phyloP scores from a whole-genome alignment of 495 filamentous ascomycete species.

The Penicillium paxilli region DNA sequence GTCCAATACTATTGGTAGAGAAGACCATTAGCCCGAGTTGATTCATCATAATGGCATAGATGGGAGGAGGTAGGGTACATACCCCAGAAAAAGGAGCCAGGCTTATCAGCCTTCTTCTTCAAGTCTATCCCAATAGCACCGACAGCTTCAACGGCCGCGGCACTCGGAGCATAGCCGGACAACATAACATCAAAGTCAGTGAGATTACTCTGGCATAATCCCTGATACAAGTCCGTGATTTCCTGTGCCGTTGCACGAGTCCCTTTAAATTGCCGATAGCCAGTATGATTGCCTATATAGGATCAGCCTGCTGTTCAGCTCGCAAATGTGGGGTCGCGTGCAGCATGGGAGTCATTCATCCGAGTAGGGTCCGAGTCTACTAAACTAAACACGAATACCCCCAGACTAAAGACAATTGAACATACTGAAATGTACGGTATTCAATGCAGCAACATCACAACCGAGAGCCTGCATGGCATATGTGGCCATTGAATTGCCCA shows the following conservation, averaged over 20 bases:
- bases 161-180: slow-evolving; percentile 88
- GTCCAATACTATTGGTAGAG: slow-evolving; percentile 75
- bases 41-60: neutral
- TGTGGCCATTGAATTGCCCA: slow-evolving; percentile 93
- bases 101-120: slow-evolving; percentile 59
- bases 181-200: slow-evolving; percentile 89
- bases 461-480: slow-evolving; percentile 91
- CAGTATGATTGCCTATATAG: slow-evolving; percentile 83
- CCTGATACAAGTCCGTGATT: slow-evolving; percentile 81
- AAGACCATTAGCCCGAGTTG: neutral
- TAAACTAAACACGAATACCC: neutral
- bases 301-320: slow-evolving; percentile 3
- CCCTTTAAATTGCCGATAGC: slow-evolving; percentile 83
- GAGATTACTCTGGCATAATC: slow-evolving; percentile 77
- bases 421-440: slow-evolving; percentile 94
- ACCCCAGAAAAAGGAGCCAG: slow-evolving; percentile 91
- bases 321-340: neutral
- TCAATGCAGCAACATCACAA: slow-evolving; percentile 88
- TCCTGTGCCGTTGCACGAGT: slow-evolving; percentile 76
- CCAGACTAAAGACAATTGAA: neutral
- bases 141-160: slow-evolving; percentile 77
- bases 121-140: slow-evolving; percentile 81
- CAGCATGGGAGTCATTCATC: neutral
- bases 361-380: neutral
- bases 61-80: slow-evolving; percentile 15